Evolutionary conservation across 2,329 filamentous ascomycete species (phyloP), one percentile per base, ranked within the genome.

Genomic region (Cryphonectria naterciae): DNA sequence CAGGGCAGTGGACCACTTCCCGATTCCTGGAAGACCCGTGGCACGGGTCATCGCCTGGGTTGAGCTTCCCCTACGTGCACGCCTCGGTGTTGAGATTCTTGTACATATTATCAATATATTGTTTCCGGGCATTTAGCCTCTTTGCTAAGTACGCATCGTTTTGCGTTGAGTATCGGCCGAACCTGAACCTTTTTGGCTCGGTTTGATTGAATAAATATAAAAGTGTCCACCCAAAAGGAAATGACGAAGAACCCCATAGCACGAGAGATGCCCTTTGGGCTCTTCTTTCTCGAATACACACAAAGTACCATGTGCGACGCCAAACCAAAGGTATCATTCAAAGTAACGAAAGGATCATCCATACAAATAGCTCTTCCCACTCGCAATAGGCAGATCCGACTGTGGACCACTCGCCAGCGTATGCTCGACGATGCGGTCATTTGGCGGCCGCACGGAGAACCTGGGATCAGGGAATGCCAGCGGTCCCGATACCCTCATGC

Each of bases 21-120:
- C 0, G 87, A 90, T 70, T 85, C 89, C 1, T 93, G 91, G 91
- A 85, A 84, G 70, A 86, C 84, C 39, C 84, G 90, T 74, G 91
- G 91, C 1, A 79, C 84, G 8, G 91, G 91, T 0, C 86, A 88
- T 54, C 86, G 91, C 65, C 81, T 93, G 15, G 91, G 91, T 49
- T 85, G 80, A 80, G 8, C 37, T 52, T 19, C 15, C 22, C 13
- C 43, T 13, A 52, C 28, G 54, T 15, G 32, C 37, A 41, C 28
- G 46, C 19, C 35, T 49, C 35, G n/a, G 25, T 15, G n/a, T 10
- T 2, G 6, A 46, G 41, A 7, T 52, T 25, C 7, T 39, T 56
- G 43, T 69, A 62, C 54, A 67, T 68, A 73, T 69, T 65, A 65
- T 52, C 68, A 19, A 66, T 46, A 15, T 60, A 67, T 43, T 56